Evolutionary conservation across 2,329 filamentous ascomycete genomes (phyloP).

Genomic region (Scedosporium minutisporum): DNA sequence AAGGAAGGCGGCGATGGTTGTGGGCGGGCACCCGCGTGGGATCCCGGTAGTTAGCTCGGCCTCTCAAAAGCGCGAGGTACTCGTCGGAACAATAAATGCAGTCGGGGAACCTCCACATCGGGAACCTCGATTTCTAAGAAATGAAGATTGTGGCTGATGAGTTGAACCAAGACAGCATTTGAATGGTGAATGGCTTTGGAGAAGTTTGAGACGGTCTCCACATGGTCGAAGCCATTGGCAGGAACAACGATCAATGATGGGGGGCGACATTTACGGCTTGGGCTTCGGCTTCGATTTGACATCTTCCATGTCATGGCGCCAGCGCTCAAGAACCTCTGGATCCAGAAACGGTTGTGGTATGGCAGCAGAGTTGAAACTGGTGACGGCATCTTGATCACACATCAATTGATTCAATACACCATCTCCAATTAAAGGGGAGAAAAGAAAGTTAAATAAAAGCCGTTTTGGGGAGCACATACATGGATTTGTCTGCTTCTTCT

Average conservation of each 20-base stretch:
- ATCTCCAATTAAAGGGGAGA: neutral
- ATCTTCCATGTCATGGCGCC: conserved; percentile 9
- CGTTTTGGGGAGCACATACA: neutral
- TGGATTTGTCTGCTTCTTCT: neutral
- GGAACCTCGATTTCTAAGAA: neutral
- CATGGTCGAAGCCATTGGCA: neutral
- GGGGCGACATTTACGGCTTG: neutral
- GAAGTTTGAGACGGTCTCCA: neutral
- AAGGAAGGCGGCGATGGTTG: neutral
- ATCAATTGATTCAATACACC: neutral
- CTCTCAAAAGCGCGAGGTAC: neutral
- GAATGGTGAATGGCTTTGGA: neutral
- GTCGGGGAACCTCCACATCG: neutral
- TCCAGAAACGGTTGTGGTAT: conserved; percentile 26
- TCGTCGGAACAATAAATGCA: neutral
- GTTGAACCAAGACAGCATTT: neutral
- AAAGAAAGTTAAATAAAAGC: neutral
- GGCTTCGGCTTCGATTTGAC: neutral
- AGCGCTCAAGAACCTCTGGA: conserved; percentile 15
- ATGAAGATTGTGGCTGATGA: no score
- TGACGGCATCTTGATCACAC: neutral
- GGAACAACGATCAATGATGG: neutral
- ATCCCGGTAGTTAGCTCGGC: neutral
- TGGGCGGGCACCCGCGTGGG: neutral
- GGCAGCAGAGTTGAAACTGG: conserved; percentile 17